phyloP scores from a whole-genome alignment of 2,329 filamentous ascomycete genomes.

The Fusarium subtropicale region DNA sequence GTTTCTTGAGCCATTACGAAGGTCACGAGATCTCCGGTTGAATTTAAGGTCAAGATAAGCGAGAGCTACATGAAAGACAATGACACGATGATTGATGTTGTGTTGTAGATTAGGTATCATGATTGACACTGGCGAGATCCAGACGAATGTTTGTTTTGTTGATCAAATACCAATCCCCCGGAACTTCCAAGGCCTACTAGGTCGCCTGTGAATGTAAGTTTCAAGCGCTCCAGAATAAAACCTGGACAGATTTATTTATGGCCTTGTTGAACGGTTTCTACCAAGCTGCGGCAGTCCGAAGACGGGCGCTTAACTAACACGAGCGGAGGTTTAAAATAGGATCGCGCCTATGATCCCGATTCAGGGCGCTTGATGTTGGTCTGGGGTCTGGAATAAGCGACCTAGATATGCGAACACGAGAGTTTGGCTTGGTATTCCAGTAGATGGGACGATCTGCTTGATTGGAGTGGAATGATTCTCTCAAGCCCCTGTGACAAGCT shows the following conservation, averaged over 20 bases:
- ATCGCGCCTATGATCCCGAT: constrained; percentile 33
- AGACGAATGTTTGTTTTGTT: not conserved
- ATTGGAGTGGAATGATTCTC: not conserved
- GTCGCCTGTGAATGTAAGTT: not conserved
- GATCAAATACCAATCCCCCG: not conserved
- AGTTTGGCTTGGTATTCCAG: not conserved
- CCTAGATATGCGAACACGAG: constrained; percentile 22
- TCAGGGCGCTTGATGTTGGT: constrained; percentile 2
- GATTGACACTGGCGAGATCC: not conserved
- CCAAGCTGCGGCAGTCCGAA: constrained; percentile 20
- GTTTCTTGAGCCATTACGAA: not conserved
- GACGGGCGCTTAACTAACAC: constrained; percentile 23
- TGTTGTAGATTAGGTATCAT: not conserved
- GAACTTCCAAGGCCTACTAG: not conserved
- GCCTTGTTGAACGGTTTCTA: not conserved
- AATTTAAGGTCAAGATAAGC: not conserved
- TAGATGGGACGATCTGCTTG: not conserved
- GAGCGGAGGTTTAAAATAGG: constrained; percentile 38
- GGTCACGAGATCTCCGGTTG: not conserved
- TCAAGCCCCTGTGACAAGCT: not conserved
- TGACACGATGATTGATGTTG: not conserved
- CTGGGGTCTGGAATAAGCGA: constrained; percentile 19
- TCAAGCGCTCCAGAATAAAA: not conserved
- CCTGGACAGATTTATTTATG: not conserved
- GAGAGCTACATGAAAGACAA: not conserved